phyloP scores from a whole-genome alignment of 192 early-diverging fungal species.

The Entrophospora sp. region DNA sequence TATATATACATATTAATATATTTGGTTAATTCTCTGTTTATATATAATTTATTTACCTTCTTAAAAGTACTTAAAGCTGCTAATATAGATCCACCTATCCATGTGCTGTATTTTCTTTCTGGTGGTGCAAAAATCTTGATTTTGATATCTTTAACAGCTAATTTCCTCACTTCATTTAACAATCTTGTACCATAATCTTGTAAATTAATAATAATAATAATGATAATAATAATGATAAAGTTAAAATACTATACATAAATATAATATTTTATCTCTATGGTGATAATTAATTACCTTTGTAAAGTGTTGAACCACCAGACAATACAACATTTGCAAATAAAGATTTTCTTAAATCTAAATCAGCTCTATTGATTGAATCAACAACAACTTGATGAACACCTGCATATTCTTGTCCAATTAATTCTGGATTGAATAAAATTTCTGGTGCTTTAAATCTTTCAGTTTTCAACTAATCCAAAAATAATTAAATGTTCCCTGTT shows the following conservation, averaged over 20 bases:
- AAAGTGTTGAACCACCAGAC: slow-evolving; percentile 89
- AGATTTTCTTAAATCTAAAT: slow-evolving; percentile 85
- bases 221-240: too few species aligned
- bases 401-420: too few species aligned
- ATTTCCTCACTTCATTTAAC: slow-evolving; percentile 82
- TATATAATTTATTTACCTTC: too few species aligned
- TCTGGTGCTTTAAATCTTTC: slow-evolving; percentile 93
- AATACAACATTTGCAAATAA: slow-evolving; percentile 89
- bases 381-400: too few species aligned
- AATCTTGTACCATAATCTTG: slow-evolving; percentile 75
- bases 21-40: background rate
- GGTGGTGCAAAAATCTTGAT: slow-evolving; percentile 95
- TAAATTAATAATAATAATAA: slow-evolving; percentile 76
- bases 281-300: slow-evolving; percentile 53
- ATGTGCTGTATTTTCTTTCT: slow-evolving; percentile 97
- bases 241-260: too few species aligned
- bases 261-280: too few species aligned
- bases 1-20: too few species aligned
- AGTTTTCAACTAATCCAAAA: slow-evolving; percentile 68
- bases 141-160: slow-evolving; percentile 87
- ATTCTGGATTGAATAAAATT: slow-evolving; percentile 92
- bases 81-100: too few species aligned
- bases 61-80: slow-evolving; percentile 94
- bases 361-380: slow-evolving; percentile 86
- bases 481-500: too few species aligned